Evolutionary conservation across 2,329 filamentous ascomycete species (phyloP).

Genomic region (Pseudocercospora fijiensis): DNA sequence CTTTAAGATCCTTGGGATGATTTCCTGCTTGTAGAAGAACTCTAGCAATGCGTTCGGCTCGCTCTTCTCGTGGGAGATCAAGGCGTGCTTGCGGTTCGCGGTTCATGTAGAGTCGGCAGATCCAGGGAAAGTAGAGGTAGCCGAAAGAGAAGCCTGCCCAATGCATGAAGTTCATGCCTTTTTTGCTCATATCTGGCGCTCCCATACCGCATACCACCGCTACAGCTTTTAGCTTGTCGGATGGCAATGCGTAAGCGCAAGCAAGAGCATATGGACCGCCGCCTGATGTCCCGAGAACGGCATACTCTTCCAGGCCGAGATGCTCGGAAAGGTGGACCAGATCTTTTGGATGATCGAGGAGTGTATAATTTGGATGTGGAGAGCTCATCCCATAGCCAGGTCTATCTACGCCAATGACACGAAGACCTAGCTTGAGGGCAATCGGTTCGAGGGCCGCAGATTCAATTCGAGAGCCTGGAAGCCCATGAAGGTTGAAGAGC

Average conservation of each 20-base stretch:
- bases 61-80: neutral
- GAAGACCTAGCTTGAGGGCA: conserved; percentile 39
- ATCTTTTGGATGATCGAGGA: conserved; percentile 46
- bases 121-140: neutral
- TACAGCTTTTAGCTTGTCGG: conserved; percentile 7
- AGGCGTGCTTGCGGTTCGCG: neutral
- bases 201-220: conserved; percentile 7
- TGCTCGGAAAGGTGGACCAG: conserved; percentile 44
- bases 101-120: neutral
- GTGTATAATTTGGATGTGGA: conserved; percentile 14
- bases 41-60: neutral
- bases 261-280: conserved; percentile 52
- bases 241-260: conserved; percentile 44
- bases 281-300: conserved; percentile 48
- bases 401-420: conserved; percentile 46
- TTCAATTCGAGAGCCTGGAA: conserved; percentile 47
- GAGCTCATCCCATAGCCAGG: conserved; percentile 48
- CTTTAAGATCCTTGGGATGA: neutral
- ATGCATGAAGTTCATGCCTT: neutral
- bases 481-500: conserved; percentile 48
- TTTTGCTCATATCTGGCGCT: conserved; percentile 1
- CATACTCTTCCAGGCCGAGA: conserved; percentile 44
- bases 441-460: conserved; percentile 38
- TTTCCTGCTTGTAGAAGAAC: neutral
- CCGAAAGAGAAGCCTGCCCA: neutral